Conservation (phyloP, 495 filamentous ascomycete genomes). For the Aspergillus bertholletiae region DNA sequence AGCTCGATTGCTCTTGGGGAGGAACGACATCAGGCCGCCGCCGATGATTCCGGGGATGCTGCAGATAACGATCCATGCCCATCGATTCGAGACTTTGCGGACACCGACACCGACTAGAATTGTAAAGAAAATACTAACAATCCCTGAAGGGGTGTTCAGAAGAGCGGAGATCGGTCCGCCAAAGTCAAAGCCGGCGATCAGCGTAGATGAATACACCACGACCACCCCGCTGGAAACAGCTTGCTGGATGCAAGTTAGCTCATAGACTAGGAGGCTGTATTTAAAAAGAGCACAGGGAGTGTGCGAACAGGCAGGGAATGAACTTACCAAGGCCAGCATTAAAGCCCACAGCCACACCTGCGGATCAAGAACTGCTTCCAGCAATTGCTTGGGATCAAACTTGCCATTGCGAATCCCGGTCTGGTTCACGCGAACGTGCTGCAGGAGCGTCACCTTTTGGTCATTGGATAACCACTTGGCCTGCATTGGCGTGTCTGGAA, state of each 20-base stretch:
- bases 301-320: too few species aligned
- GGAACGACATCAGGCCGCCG: constrained; percentile 58
- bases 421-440: constrained; percentile 51
- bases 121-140: constrained; percentile 54
- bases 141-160: constrained; percentile 61
- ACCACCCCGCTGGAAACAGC: constrained; percentile 27
- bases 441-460: constrained; percentile 47
- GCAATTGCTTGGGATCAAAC: constrained; percentile 48
- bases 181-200: constrained; percentile 58
- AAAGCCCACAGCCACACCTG: not conserved
- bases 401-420: constrained; percentile 52
- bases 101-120: constrained; percentile 42
- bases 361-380: constrained; percentile 16
- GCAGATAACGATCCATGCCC: constrained; percentile 40
- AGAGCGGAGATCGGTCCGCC: constrained; percentile 51
- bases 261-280: too few species aligned
- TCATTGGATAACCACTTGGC: constrained; percentile 36
- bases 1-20: constrained; percentile 28
- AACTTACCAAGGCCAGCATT: not conserved
- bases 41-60: constrained; percentile 47
- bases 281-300: too few species aligned
- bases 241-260: too few species aligned
- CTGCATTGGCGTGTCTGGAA: constrained; percentile 49
- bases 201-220: constrained; percentile 33
- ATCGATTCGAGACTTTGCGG: constrained; percentile 43